Evolutionary conservation across 116 monocot species (phyloP), one percentile per base, ranked within the genome.

Genomic region (Phalaenopsis hybrid): DNA sequence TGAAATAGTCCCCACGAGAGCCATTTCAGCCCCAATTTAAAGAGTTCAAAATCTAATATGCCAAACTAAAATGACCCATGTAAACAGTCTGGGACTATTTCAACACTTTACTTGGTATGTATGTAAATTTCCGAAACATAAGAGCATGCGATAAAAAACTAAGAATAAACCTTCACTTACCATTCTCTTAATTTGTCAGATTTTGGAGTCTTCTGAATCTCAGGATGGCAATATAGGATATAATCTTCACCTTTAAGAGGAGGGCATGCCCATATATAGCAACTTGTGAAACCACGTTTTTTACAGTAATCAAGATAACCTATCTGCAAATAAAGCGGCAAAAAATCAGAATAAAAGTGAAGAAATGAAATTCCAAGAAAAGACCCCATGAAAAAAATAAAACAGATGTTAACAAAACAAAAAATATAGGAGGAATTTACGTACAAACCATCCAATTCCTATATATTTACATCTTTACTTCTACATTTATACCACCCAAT

Each of bases 211-310:
- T 95, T 99, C 84, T 99, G 99, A 83, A 93, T 95, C 84, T 95
- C 93, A 70, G 99, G 99, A 86, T 99, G 99, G 81, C 99, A 99
- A 87, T 99, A 99, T 81, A 99, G 88, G 80, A 99, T 99, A 86
- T 99, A 99, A 57, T 99, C 99, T 89, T 99, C 95, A 84, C 99
- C 99, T 77, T 99, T 99, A 23, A 93, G 52, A 82, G 99, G 99
- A 85, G 99, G 99, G 68, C 95, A 99, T 78, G 95, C 99, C 99
- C 99, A 99, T 83, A 99, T 99, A 69, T 99, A 99, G 85, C 99
- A 99, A 83, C 99, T 99, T 15, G 92, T 92, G 82, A 99, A 99
- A 37, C 99, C 99, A 34, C 99, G 89, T 68, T 85, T 90, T 79
- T 99, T 99, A 81, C 95, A 99, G 80, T 99, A 99, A 44, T 99